A percentile compares a stretch with the other conserved stretches of the same genome.
Conservation (phyloP, 2,329 filamentous ascomycete genomes). For the Rhexocercosporidium sp. region DNA sequence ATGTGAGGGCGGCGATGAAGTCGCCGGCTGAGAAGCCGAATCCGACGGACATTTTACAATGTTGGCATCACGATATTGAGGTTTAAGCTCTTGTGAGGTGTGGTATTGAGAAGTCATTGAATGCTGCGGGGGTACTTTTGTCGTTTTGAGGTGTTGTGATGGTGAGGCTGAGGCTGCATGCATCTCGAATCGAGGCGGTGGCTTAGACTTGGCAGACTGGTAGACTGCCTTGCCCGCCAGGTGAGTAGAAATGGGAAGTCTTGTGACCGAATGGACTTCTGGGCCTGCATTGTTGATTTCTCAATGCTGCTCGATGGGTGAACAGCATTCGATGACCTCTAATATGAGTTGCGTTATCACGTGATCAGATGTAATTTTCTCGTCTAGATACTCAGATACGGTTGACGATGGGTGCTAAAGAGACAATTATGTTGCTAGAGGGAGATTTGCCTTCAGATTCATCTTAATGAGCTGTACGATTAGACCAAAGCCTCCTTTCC, state of each 20-base stretch:
- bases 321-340: not conserved
- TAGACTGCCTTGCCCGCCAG: not conserved
- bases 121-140: not conserved
- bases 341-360: too few relatives aligned
- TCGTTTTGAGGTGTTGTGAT: not conserved
- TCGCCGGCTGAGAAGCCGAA: slow-evolving; percentile 37
- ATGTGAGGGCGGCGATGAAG: slow-evolving; percentile 37
- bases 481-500: too few relatives aligned
- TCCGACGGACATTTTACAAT: slow-evolving; percentile 9
- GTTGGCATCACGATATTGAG: not conserved
- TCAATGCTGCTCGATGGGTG: not conserved
- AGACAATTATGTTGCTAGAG: too few relatives aligned
- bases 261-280: not conserved
- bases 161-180: not conserved
- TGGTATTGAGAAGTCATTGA: not conserved
- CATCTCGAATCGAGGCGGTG: not conserved
- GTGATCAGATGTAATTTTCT: too few relatives aligned
- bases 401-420: too few relatives aligned
- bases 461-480: too few relatives aligned
- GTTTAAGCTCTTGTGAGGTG: not conserved
- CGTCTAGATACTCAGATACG: not conserved
- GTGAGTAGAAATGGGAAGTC: not conserved
- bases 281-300: not conserved
- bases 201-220: slow-evolving; percentile 5
- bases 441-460: too few relatives aligned